Base-by-base conservation (phyloP, 805 yeast species). In the Candida rishiriensis region DNA sequence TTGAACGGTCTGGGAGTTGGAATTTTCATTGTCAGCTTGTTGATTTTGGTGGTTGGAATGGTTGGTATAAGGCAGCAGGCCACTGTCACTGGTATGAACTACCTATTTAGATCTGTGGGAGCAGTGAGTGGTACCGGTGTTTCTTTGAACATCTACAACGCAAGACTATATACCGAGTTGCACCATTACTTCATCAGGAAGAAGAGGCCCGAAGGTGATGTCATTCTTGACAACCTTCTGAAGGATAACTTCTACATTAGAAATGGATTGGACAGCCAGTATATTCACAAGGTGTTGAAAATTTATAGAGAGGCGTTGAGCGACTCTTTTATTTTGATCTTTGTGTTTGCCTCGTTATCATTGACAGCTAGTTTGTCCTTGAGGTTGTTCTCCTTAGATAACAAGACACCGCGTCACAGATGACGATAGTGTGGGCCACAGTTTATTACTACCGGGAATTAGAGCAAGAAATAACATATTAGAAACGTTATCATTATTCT, bases 51-150 rank as follows among this genome's bases (percentile, higher is more conserved):
- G 32, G 74, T 74, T 13, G 73, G 69, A 39, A 62, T 66, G 15
- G 71, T 72, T 29, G 75, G 75, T 6, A 57, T 63, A 41, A 65
- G 70, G 26, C 65, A 69, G 44, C 79, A 73, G 54, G 78, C 76
- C 12, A 61, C 73, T 2, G 70, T 72, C 40, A 72, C 75, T 1
- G 78, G 78, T 36, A 65, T 73, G 61, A 73, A 70, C 52, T 73
- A 74, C 47, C 54, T 74, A 41, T 73, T 75, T 64, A 63, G 78
- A 49, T 73, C 79, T 3, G 59, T 72, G 40, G 79, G 78, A 15
- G 68, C 69, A 38, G 74, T 71, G 11, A 48, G 69, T 9, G 78
- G 78, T 39, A 73, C 72, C 2, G 74, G 77, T 5, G 54, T 71
- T 4, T 58, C 71, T 2, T 54, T 73, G 33, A 65, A 67, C 13